Percentiles rank a stretch among this genome's conserved stretches.
Conservation (phyloP, 768 basidiomycete genomes). For the Termitomyces sp. region DNA sequence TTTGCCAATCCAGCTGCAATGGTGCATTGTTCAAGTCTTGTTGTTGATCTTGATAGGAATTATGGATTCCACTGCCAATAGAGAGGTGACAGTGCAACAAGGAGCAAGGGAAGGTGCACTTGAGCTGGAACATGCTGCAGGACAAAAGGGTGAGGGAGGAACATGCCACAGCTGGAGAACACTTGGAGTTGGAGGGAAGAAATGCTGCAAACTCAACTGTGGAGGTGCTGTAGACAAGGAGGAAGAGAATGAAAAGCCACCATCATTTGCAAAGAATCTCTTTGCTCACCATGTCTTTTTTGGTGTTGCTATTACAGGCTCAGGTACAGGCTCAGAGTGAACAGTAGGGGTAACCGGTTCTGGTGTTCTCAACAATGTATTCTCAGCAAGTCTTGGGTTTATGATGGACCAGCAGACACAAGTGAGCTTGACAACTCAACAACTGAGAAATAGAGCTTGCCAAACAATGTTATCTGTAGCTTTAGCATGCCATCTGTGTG, state of each 20-base stretch:
- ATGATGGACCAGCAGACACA: slow-evolving; percentile 16
- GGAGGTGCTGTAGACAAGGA: slow-evolving; percentile 1
- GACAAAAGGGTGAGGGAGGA: neutral
- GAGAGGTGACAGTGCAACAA: neutral
- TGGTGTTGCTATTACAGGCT: neutral
- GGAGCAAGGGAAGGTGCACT: neutral
- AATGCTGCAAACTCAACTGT: neutral
- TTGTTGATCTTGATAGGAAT: neutral
- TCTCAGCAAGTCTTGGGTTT: neutral
- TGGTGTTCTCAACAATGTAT: neutral
- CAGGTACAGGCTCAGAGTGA: neutral
- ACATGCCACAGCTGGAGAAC: neutral
- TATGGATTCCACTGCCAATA: neutral
- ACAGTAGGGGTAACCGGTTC: neutral
- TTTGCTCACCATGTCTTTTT: slow-evolving; percentile 17
- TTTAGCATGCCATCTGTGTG: slow-evolving; percentile 59
- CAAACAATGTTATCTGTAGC: slow-evolving; percentile 77
- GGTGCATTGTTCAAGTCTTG: slow-evolving; percentile 34
- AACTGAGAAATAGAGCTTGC: slow-evolving; percentile 60
- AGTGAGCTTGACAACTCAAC: slow-evolving; percentile 39
- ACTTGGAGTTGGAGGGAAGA: slow-evolving; percentile 4
- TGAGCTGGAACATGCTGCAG: neutral
- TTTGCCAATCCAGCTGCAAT: slow-evolving; percentile 64
- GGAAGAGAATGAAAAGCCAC: slow-evolving; percentile 2
- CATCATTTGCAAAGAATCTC: slow-evolving; percentile 5